Base-by-base conservation (phyloP, 768 basidiomycete species). In the Pholiota microspora region DNA sequence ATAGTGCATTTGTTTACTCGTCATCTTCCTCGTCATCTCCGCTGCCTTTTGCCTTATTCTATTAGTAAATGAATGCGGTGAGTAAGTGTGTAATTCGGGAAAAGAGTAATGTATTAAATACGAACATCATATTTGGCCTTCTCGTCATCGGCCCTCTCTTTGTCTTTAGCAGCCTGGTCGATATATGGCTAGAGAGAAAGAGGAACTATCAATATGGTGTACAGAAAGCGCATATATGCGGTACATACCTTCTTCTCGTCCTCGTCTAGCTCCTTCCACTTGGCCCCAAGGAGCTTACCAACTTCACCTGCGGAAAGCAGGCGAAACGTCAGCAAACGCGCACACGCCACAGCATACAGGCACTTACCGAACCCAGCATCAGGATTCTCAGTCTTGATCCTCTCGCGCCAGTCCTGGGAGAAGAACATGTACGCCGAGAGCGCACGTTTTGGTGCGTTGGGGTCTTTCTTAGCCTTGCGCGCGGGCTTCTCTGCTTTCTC, bases 381-480 rank as follows among this genome's bases (percentile, higher is more conserved):
- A 46, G 95, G 95, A 76, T 98, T 96, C 76, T 97, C 94, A 54
- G 83, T 67, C 85, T 95, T 96, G 81, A 98, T 91, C 69, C 89
- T 84, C 73, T 95, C 90, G 68, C 95, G 83, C 91, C 92, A 89
- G 71, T 94, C 95, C 71, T 94, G 91, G 64, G 85, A 87, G 81
- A 98, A 98, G 88, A 94, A 94, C 96, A 98, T 97, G 78, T 97
- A 98, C 35, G 96, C 94, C 27, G 94, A 97, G 44, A 97, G 80
- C 0, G 92, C 89, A 51, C 94, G 85, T 77, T 98, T 97, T 57
- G 93, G 94, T 42, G 87, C 84, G 71, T 89, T 88, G 57, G 82
- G 83, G 69, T 93, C 86, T 73, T 92, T 93, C 74, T 88, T 84
- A 56, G 71, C 70, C 67, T 84, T 85, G 60, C 78, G 72, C 32